phyloP scores from a whole-genome alignment of 768 basidiomycete genomes.

The Harrya chromipes region DNA sequence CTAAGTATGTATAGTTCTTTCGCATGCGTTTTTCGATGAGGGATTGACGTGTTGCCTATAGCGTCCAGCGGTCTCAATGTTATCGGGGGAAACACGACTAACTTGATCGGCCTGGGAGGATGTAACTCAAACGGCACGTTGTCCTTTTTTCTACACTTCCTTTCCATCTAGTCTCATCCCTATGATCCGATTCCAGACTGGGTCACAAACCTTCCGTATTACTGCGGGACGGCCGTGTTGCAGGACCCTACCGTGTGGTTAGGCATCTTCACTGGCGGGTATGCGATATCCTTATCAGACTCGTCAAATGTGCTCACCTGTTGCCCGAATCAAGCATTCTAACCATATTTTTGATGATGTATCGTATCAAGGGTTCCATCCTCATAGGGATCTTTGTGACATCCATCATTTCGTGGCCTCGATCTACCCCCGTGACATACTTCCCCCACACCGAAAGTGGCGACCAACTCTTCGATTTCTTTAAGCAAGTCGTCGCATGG shows the following conservation, averaged over 20 bases:
- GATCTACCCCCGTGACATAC: constrained; percentile 74
- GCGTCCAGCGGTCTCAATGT: constrained; percentile 68
- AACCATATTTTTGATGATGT: constrained; percentile 78
- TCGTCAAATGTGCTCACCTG: constrained; percentile 2
- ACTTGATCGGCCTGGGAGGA: constrained; percentile 74
- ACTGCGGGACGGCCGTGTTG: constrained; percentile 62
- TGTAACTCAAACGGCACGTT: constrained; percentile 52
- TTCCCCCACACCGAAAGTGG: constrained; percentile 74
- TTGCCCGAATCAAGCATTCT: constrained; percentile 47
- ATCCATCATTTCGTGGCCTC: constrained; percentile 86
- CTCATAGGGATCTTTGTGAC: constrained; percentile 80
- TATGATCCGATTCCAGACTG: constrained; percentile 36
- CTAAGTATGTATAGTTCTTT: constrained; percentile 49
- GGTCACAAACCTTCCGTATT: constrained; percentile 46
- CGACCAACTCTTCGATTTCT: constrained; percentile 74
- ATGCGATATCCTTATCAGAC: constrained; percentile 19
- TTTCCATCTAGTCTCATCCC: constrained; percentile 11
- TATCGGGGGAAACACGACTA: constrained; percentile 68
- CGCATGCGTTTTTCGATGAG: background rate
- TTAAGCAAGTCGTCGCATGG: constrained; percentile 81
- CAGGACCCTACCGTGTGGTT: constrained; percentile 81
- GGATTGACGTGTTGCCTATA: constrained; percentile 23
- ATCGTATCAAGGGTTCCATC: constrained; percentile 80
- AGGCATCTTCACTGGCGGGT: constrained; percentile 85
- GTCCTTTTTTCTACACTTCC: background rate